Base-by-base conservation (phyloP, 78 protist genomes). In the Parvularia atlantis region DNA sequence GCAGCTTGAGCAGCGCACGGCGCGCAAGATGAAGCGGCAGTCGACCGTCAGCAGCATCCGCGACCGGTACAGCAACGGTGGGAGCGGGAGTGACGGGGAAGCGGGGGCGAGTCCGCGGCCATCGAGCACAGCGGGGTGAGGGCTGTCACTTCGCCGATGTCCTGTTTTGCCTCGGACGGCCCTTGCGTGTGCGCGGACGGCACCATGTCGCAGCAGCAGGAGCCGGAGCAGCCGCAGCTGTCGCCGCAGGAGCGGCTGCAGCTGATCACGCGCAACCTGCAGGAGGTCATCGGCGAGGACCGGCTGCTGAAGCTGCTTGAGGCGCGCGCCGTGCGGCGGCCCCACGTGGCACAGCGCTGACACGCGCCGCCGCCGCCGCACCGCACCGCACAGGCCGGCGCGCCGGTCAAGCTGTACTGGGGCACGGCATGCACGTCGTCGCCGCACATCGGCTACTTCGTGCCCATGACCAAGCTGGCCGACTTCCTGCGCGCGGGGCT, bases 401-500 rank as follows among this genome's bases (percentile, higher is more conserved):
- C 50, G 50, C 61, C 61, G 33, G 46, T 50, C 44, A 11, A 28
- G 48, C 10, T 76, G 35, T 76, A 76, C 80, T 76, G 80, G 80
- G 80, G 80, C 28, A 76, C 80, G 10, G 80, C 80, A 17, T 4
- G 73, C 50, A 76, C 80, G 30, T 72, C 73, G 6, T 30, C 0
- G 67, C 80, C 80, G 9, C 80, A 76, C 56, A 30, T 76, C 57
- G 80, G 48, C 65, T 76, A 76, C 80, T 67, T 76, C 48, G 80
- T 76, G 30, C 80, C 80, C 63, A 65, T 67, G 59, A 4, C 54
- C 30, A 76, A 76, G 73, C 65, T 76, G 6, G 63, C 80, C 54
- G 80, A 76, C 53, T 63, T 76, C 50, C 65, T 76, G 35, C 1
- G 16, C 22, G 80, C 80, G 1, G 80, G 80, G 2, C 65, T 59